A percentile compares a stretch with the other conserved stretches of the same genome.
phyloP scores from a whole-genome alignment of 352 stramenopile genomes.

The Paralagenidium karlingii region DNA sequence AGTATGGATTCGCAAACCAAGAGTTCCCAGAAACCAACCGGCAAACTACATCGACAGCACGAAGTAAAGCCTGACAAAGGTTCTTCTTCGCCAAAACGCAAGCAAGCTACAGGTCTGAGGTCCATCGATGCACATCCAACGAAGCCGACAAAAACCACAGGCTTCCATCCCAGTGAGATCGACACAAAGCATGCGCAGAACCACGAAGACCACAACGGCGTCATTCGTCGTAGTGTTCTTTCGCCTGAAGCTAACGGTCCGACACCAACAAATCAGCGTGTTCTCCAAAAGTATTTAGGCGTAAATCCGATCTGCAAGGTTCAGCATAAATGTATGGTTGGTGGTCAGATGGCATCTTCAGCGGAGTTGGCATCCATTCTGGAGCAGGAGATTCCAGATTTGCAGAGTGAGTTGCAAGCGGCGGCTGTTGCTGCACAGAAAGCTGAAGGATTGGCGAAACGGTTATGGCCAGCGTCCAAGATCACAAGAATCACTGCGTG shows the following conservation, averaged over 20 bases:
- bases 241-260: constrained; percentile 35
- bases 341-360: constrained; percentile 39
- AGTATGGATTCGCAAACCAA: too few species aligned
- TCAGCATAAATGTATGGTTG: constrained; percentile 56
- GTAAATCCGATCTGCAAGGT: constrained; percentile 61
- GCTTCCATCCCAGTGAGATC: too few species aligned
- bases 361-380: constrained; percentile 51
- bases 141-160: too few species aligned
- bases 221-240: constrained; percentile 23
- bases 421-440: constrained; percentile 50
- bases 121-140: too few species aligned
- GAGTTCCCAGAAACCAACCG: too few species aligned
- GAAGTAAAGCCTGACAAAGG: too few species aligned
- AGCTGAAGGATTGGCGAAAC: constrained; percentile 33
- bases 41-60: too few species aligned
- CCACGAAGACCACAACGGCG: too few species aligned
- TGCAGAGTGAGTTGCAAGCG: constrained; percentile 47
- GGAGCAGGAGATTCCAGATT: constrained; percentile 45
- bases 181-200: too few species aligned
- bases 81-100: too few species aligned
- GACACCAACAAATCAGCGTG: constrained; percentile 32
- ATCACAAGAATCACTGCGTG: constrained; percentile 75
- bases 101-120: too few species aligned
- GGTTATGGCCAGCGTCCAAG: constrained; percentile 61
- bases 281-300: constrained; percentile 57